phyloP scores from a whole-genome alignment of 2,329 filamentous ascomycete species.

The Simplicillium aogashimaense region DNA sequence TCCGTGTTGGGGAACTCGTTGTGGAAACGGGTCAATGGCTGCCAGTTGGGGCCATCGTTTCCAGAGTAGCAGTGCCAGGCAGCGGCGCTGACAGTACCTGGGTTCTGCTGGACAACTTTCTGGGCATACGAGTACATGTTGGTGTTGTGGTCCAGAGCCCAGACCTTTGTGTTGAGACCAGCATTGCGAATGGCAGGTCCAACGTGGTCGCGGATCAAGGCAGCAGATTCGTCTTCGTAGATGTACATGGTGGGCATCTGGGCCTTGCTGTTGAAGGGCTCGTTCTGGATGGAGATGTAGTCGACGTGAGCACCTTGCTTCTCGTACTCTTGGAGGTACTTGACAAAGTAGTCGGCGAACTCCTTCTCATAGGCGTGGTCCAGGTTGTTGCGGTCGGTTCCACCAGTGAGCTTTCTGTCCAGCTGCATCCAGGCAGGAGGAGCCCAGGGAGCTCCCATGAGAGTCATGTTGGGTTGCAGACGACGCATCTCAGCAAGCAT shows the following conservation, averaged over 20 bases:
- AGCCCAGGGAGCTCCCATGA: slow-evolving; percentile 28
- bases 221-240: slow-evolving; percentile 23
- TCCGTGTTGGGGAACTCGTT: slow-evolving; percentile 23
- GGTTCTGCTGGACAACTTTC: slow-evolving; percentile 23
- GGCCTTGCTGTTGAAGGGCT: slow-evolving; percentile 28
- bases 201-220: slow-evolving; percentile 25
- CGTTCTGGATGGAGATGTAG: slow-evolving; percentile 34
- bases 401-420: slow-evolving; percentile 21
- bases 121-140: slow-evolving; percentile 27
- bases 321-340: slow-evolving; percentile 29
- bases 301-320: slow-evolving; percentile 23
- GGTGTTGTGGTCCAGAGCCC: slow-evolving; percentile 30
- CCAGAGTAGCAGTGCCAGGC: slow-evolving; percentile 32
- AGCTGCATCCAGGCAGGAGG: slow-evolving; percentile 32
- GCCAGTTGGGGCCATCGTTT: slow-evolving; percentile 20
- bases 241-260: slow-evolving; percentile 28
- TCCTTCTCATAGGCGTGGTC: slow-evolving; percentile 17
- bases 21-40: slow-evolving; percentile 27
- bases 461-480: slow-evolving; percentile 22
- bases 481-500: slow-evolving; percentile 24
- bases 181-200: slow-evolving; percentile 26
- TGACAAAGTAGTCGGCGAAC: slow-evolving; percentile 29
- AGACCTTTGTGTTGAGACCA: slow-evolving; percentile 33
- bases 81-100: slow-evolving; percentile 19
- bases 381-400: slow-evolving; percentile 26